Conservation (phyloP, 192 early-diverging fungal species). For the Linderina pennispora region DNA sequence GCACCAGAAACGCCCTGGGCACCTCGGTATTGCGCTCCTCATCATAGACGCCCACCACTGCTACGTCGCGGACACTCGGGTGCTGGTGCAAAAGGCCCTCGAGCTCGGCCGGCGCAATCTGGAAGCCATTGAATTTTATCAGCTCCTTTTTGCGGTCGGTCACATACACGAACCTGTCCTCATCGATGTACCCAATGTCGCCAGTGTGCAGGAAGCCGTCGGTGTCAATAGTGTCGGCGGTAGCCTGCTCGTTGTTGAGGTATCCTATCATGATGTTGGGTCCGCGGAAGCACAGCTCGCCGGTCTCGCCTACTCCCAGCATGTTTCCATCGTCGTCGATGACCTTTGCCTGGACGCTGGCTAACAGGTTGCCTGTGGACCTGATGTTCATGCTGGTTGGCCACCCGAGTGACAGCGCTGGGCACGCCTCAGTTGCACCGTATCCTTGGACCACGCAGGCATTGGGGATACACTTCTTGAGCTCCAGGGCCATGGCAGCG, state of each 20-base stretch:
- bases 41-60: constrained; percentile 58
- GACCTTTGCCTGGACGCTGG: constrained; percentile 64
- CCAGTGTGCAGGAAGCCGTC: constrained; percentile 82
- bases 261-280: constrained; percentile 88
- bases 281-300: constrained; percentile 81
- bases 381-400: constrained; percentile 10
- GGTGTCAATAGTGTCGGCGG: constrained; percentile 53
- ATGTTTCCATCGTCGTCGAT: constrained; percentile 51
- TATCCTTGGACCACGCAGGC: constrained; percentile 50
- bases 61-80: constrained; percentile 56
- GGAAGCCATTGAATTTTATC: constrained; percentile 85
- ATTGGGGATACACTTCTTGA: neutral
- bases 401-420: constrained; percentile 15
- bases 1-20: constrained; percentile 25
- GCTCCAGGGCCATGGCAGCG: neutral
- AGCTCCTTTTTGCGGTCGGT: constrained; percentile 80
- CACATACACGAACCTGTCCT: constrained; percentile 50
- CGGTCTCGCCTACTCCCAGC: constrained; percentile 39
- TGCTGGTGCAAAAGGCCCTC: constrained; percentile 69
- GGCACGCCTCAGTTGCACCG: constrained; percentile 54
- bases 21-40: constrained; percentile 50
- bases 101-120: constrained; percentile 79
- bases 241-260: constrained; percentile 69
- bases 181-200: constrained; percentile 67
- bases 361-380: constrained; percentile 64